Evolutionary conservation across 2,329 filamentous ascomycete species (phyloP), one percentile per base, ranked within the genome.

Genomic region (Colletotrichum truncatum): DNA sequence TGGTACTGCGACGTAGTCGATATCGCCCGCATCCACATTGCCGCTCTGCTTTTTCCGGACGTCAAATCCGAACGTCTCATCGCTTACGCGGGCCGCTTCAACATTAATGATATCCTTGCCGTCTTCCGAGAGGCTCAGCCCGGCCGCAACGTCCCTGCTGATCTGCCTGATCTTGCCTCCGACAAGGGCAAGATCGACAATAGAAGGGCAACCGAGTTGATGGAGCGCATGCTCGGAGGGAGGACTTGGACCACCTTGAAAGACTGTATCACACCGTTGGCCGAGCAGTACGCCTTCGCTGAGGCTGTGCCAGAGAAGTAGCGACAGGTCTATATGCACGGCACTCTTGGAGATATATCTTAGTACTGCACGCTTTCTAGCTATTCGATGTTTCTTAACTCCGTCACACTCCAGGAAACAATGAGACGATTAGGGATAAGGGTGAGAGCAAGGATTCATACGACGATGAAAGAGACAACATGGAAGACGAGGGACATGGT

Each of bases 1-100:
- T 53, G 61, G 54, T 64, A 46, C 38, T 54, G 61, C 46, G 46
- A 60, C 32, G 46, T 64, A 10, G 32, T 51, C 12, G 55, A 64
- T 34, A 60, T 64, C 11, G 61, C 61, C 21, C 28, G 21, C 11
- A 39, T 64, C 18, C 61, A 64, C 36, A 39, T 60, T 39, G 61
- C 28, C 10, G 55, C 61, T 11, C 61, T 60, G 12, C 55, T 60
- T 11, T 12, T 38, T 11, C 46, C 46, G 16, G 55, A 64, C 14
- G 48, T 64, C 34, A n/a, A 60, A 14, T 58, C 54, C 36, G 55
- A 64, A 28, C 55, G 45, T 3, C 45, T 53, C 28, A 36, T 59
- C 16, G 61, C 61, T 8, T 53, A 53, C 23, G 54, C 54, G 4
- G 48, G 23, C 10, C 55, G 28, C 8, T 64, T 64, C 55, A 60